A percentile compares a stretch with the other conserved stretches of the same genome.
Evolutionary conservation across 164 flowering plant species (phyloP).

Genomic region (Annona cherimola): DNA sequence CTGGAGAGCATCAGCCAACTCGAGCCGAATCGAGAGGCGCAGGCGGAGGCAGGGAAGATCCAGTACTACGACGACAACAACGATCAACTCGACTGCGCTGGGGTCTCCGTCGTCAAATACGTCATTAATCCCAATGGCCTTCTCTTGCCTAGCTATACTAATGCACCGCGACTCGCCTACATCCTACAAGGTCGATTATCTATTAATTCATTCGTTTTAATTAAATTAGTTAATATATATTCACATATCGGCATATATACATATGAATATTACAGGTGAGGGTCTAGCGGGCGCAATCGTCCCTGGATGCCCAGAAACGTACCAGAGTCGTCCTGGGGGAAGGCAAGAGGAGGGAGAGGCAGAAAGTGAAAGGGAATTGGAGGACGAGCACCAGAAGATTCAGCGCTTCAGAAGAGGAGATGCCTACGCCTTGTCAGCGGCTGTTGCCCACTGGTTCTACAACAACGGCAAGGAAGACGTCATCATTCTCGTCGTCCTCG

Average conservation of each 20-base stretch:
- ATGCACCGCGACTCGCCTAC: constrained; percentile 39
- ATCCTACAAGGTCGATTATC: constrained; percentile 30
- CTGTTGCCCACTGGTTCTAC: constrained; percentile 44
- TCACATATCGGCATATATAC: no score
- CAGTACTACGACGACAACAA: constrained; percentile 44
- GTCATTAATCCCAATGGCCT: constrained; percentile 43
- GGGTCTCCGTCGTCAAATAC: constrained; percentile 30
- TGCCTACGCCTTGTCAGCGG: constrained; percentile 44
- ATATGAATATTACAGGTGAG: constrained; percentile 32
- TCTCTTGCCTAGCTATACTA: constrained; percentile 38
- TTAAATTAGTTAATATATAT: no score
- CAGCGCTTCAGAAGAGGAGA: constrained; percentile 30
- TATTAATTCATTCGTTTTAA: neutral
- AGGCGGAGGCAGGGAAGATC: constrained; percentile 43
- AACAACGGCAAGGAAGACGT: constrained; percentile 34
- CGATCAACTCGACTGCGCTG: constrained; percentile 47
- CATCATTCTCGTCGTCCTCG: constrained; percentile 29
- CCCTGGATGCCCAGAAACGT: constrained; percentile 68
- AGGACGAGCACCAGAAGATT: constrained; percentile 39
- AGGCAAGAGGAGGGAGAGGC: neutral
- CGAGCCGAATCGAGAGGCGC: constrained; percentile 29
- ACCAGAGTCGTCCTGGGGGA: neutral
- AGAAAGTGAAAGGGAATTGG: constrained; percentile 14
- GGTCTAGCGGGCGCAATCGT: constrained; percentile 29
- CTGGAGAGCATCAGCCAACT: constrained; percentile 35